Conservation (phyloP, 192 early-diverging fungal species). For the Obelidium mucronatum region DNA sequence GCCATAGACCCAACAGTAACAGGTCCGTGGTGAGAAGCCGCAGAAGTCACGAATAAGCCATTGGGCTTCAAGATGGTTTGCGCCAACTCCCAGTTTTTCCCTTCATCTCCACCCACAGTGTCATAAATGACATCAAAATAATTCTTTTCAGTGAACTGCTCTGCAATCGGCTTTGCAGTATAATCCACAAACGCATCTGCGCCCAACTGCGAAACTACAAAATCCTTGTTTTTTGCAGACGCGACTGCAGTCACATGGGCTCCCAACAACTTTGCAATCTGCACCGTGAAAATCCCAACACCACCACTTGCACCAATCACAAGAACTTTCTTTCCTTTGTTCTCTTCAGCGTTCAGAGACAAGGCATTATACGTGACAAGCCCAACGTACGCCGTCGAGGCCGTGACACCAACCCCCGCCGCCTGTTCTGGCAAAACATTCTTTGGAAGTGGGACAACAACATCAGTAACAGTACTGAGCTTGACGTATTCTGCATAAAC, state of each 20-base stretch:
- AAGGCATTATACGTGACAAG: constrained; percentile 23
- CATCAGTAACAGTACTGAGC: constrained; percentile 10
- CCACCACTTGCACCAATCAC: constrained; percentile 43
- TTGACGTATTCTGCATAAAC: constrained; percentile 37
- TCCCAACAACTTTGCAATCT: constrained; percentile 32
- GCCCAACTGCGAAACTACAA: background rate
- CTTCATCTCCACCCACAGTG: constrained; percentile 37
- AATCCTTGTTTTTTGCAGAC: constrained; percentile 32
- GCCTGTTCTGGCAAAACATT: constrained; percentile 7
- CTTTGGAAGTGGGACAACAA: constrained; percentile 6
- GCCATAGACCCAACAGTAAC: background rate
- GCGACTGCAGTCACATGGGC: constrained; percentile 24
- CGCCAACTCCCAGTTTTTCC: constrained; percentile 13
- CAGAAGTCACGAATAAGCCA: constrained; percentile 32
- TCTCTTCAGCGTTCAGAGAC: background rate
- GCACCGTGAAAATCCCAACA: constrained; percentile 20
- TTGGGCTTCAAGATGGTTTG: constrained; percentile 30
- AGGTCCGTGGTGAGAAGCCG: constrained; percentile 11
- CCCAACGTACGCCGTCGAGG: constrained; percentile 36
- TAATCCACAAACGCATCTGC: constrained; percentile 30
- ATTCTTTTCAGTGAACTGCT: constrained; percentile 15
- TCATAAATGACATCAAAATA: constrained; percentile 37
- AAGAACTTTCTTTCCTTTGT: constrained; percentile 31
- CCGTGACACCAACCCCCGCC: constrained; percentile 36
- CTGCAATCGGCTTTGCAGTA: background rate